phyloP scores from a whole-genome alignment of 2,329 filamentous ascomycete genomes.

The Fusarium sp. region DNA sequence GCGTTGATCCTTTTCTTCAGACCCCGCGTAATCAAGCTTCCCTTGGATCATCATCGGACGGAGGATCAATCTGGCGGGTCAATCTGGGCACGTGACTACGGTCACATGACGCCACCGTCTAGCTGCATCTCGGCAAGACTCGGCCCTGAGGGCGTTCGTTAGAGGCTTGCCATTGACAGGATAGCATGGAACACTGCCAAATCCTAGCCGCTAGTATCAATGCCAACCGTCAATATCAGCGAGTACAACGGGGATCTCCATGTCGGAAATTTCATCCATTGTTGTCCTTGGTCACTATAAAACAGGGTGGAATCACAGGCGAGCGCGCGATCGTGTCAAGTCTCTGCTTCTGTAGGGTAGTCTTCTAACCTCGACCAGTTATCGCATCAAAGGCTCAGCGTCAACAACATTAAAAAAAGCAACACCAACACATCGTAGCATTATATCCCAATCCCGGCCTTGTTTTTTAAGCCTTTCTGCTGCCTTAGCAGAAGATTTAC shows the following conservation, averaged over 20 bases:
- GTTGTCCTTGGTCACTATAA: neutral
- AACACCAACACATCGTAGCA: too few species aligned
- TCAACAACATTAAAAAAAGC: too few species aligned
- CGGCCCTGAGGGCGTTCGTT: neutral
- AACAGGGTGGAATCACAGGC: neutral
- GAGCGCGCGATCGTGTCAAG: neutral
- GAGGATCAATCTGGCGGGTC: neutral
- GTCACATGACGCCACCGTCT: neutral
- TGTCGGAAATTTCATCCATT: neutral
- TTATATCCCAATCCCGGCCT: too few species aligned
- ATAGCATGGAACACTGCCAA: too few species aligned
- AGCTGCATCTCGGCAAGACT: neutral
- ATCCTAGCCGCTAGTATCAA: too few species aligned
- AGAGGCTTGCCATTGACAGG: too few species aligned
- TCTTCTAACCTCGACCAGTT: neutral
- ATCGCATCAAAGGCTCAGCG: too few species aligned
- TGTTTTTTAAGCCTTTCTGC: too few species aligned
- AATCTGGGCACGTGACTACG: neutral
- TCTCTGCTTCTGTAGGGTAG: neutral
- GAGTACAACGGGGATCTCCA: rapidly evolving
- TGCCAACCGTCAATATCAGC: neutral
- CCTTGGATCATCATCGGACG: neutral
- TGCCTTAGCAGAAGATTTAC: too few species aligned
- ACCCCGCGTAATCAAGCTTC: neutral
- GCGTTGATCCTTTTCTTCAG: neutral